These are phyloP conservation scores for Annulohypoxylon nitens DNA, from an alignment of 495 filamentous ascomycete species.

Conservation along the genomic window DNA sequence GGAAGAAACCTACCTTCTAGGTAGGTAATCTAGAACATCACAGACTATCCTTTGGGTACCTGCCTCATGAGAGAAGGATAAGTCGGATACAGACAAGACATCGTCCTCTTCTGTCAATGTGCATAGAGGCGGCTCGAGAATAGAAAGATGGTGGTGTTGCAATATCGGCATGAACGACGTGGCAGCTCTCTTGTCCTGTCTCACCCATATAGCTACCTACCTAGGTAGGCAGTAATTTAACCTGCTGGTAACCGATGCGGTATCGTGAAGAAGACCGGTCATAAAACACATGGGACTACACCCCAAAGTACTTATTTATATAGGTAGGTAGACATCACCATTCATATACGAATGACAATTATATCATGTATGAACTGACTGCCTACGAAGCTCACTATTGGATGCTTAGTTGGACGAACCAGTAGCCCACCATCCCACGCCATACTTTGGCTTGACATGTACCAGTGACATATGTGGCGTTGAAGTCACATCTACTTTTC, in stretches of 20 bases:
- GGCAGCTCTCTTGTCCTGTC: neutral
- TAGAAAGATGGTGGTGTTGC: neutral
- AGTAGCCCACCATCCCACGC: neutral
- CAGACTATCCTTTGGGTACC: neutral
- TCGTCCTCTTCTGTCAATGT: neutral
- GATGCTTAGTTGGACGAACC: neutral
- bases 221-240: neutral
- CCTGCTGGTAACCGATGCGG: neutral
- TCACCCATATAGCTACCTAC: neutral
- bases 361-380: neutral
- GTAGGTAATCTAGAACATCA: neutral
- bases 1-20: too few species aligned
- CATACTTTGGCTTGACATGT: neutral
- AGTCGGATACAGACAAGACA: neutral
- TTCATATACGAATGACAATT: neutral
- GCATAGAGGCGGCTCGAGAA: neutral
- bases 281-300: neutral
- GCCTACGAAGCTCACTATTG: too few species aligned
- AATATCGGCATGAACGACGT: constrained; percentile 4
- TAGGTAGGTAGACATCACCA: neutral
- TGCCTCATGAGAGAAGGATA: neutral
- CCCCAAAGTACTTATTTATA: too few species aligned
- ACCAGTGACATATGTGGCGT: neutral
- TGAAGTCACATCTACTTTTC: neutral
- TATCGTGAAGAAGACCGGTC: neutral